phyloP scores from a whole-genome alignment of 441 rosid species.

The Populus hybrid region DNA sequence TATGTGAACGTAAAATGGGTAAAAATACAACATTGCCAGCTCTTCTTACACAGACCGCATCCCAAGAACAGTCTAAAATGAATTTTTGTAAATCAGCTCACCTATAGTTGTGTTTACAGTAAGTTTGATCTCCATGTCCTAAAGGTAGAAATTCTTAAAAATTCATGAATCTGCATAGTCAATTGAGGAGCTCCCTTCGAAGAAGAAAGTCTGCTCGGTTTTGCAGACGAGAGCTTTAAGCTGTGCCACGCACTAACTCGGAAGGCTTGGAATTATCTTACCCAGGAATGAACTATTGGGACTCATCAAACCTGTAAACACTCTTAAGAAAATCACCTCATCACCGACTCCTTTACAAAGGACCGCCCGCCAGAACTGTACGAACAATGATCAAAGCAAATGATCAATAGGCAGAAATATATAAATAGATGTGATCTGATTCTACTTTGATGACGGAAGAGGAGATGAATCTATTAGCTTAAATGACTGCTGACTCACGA shows the following conservation, averaged over 20 bases:
- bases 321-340: slow-evolving; percentile 47
- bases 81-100: background rate
- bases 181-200: slow-evolving; percentile 3
- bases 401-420: background rate
- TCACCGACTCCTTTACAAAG: slow-evolving; percentile 78
- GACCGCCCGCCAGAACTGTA: slow-evolving; percentile 91
- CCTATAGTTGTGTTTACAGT: background rate
- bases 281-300: background rate
- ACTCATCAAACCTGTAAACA: background rate
- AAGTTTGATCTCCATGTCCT: slow-evolving; percentile 11
- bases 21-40: background rate
- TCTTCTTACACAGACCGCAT: background rate
- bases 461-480: background rate
- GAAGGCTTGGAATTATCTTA: slow-evolving; percentile 2
- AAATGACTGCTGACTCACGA: slow-evolving; percentile 46
- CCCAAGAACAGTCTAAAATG: background rate
- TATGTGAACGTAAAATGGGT: background rate
- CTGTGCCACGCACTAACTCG: slow-evolving; percentile 11
- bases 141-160: slow-evolving; percentile 16
- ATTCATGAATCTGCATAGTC: slow-evolving; percentile 3
- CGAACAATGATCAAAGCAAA: slow-evolving; percentile 14
- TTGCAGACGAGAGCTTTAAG: slow-evolving; percentile 8
- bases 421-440: background rate
- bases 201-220: background rate
- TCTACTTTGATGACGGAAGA: slow-evolving; percentile 3